Evolutionary conservation across 148 eudicot species (phyloP), one percentile per base, ranked within the genome.

Genomic region (Dysphania ambrosioides): DNA sequence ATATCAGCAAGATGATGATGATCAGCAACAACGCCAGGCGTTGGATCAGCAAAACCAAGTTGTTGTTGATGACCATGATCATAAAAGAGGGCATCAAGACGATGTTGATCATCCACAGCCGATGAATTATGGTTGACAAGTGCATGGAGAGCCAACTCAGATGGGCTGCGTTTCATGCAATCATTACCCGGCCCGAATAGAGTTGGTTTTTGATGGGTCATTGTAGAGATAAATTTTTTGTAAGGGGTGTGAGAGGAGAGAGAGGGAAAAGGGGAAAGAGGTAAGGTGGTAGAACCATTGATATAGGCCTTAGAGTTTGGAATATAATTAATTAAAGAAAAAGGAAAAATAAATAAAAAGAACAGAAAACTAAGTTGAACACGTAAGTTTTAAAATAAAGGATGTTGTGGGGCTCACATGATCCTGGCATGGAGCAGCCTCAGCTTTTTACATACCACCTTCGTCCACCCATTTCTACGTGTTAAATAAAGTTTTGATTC

Each of bases 221-320:
- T 77, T 3, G 6, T 36, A 29, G 40, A 31, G 59, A 70, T 2
- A 51, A 36, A 0, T 11, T 38, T 42, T n/a, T 47, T 47, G 49
- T 30, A 31, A 72, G 61, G 72, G 71, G 66, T 35, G 31, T 29
- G 79, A 71, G 77, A 41, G 63, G 62, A 58, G 70, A 66, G 36
- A 80, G 79, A 76, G 79, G 83, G 83, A 76, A 80, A 80, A 80
- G 83, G 83, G 83, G 79, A 80, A 76, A 80, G 79, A 80, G 83
- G 83, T 71, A 19, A 36, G 77, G 40, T 66, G 83, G 79, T 80
- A 6, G 4, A 58, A 29, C 57, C 40, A 51, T 80, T 71, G 30
- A 56, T 80, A 80, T 80, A 80, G 83, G 16, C 44, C 29, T 24
- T n/a, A 2, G n/a, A n/a, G n/a, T n/a, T n/a, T n/a, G n/a, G n/a